Evolutionary conservation across 768 basidiomycete genomes (phyloP).

Genomic region (Tephrocybe sp.): DNA sequence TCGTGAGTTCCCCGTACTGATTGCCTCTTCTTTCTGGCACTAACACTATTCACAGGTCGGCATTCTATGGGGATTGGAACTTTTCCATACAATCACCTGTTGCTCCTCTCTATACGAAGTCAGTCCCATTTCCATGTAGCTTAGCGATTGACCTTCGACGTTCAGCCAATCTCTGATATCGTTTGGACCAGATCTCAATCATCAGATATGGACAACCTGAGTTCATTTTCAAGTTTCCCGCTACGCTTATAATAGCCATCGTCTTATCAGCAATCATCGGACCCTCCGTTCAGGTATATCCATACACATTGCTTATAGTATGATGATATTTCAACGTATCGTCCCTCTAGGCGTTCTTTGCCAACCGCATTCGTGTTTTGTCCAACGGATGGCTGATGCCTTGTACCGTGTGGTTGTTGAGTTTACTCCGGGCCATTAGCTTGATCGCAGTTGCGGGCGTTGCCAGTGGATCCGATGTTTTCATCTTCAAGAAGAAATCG

Average conservation of each 20-base stretch:
- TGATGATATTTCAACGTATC: not conserved
- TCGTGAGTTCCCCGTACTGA: not conserved
- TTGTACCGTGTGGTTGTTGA: constrained; percentile 1
- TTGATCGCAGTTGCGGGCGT: not conserved
- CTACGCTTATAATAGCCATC: not conserved
- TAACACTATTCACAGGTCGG: constrained; percentile 3
- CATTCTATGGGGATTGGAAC: constrained; percentile 8
- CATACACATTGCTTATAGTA: too few relatives aligned
- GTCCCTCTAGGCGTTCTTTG: constrained; percentile 9
- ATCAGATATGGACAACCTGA: constrained; percentile 5
- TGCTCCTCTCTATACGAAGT: not conserved
- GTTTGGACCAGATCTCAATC: constrained; percentile 9
- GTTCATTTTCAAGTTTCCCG: not conserved
- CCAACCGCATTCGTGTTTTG: constrained; percentile 7
- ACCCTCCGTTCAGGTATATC: constrained; percentile 8
- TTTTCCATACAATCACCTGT: not conserved
- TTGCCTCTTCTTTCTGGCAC: not conserved
- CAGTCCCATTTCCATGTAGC: too few relatives aligned
- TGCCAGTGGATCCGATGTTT: not conserved
- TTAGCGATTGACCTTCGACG: not conserved
- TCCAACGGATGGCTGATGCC: not conserved
- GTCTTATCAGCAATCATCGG: constrained; percentile 7
- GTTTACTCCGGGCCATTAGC: not conserved
- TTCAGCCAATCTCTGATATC: not conserved
- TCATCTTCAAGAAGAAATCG: not conserved